Base-by-base conservation (phyloP, 2,329 filamentous ascomycete genomes). In the Curvularia verruculosa region DNA sequence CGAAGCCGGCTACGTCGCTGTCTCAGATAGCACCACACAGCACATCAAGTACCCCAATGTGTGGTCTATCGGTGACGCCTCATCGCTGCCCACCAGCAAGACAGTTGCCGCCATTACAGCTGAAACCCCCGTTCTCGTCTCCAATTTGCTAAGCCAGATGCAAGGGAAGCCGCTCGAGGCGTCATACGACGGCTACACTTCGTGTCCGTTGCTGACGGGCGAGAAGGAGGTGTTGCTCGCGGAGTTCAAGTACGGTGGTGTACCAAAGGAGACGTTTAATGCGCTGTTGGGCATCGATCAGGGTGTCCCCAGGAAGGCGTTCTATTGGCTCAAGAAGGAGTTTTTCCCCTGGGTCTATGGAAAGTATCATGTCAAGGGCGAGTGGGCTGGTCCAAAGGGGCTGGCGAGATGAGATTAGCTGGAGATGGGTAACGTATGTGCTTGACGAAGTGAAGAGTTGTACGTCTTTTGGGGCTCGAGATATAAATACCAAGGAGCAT, bases 341-440 rank as follows among this genome's bases (percentile, higher is more conserved):
- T 88, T 88, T 65, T 88, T 88, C 74, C 86, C 86, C 0, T 88
- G 85, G 85, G 85, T 88, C 2, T 88, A 88, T 73, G 81, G 79
- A 51, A 81, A 83, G 36, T 80, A 79, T 36, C 83, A 87, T 81
- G 80, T 88, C 6, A 87, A 85, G 75, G 86, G 85, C 5, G 84
- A 79, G 7, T 88, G 86, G 85, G 85, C 78, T 21, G 85, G 85
- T 5, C 84, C 85, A 0, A 85, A 83, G 69, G 85, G 85, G 0
- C 86, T 62, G 37, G 65, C 70, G 29, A 63, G 55, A 15, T 71
- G 59, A n/a, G n/a, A n/a, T n/a, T n/a, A n/a, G n/a, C n/a, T n/a
- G 31, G 23, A 21, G 4, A 28, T 28, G n/a, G n/a, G 41, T n/a
- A 18, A 15, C 8, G 5, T 41, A 19, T 7, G 18, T 21, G 19